Conservation (phyloP, 108 stramenopile genomes). For the Aurantiochytrium sp. region DNA sequence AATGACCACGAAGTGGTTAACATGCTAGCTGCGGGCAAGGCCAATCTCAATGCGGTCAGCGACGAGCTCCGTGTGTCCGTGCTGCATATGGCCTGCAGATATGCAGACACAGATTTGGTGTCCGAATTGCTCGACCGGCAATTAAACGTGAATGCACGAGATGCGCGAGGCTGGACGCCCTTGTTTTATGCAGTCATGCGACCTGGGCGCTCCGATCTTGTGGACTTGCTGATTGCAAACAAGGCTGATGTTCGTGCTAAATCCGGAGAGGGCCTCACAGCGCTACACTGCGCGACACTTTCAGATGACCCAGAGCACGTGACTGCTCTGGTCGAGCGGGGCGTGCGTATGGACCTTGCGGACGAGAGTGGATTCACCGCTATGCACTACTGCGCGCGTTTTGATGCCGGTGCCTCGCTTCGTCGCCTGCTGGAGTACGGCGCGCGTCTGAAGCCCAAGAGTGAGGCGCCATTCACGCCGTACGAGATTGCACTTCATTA, state of each 20-base stretch:
- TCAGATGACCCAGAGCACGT: background rate
- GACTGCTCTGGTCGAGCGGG: background rate
- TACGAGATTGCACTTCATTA: background rate
- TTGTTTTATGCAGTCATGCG: conserved; percentile 2
- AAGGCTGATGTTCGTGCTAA: background rate
- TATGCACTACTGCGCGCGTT: background rate
- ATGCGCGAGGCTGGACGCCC: background rate
- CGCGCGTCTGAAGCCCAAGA: background rate
- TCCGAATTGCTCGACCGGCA: background rate
- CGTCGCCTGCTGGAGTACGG: background rate
- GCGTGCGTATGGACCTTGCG: background rate
- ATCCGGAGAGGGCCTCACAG: background rate
- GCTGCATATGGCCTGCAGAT: background rate
- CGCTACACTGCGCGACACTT: background rate
- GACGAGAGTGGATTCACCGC: background rate
- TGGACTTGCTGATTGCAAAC: background rate
- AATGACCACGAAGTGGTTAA: background rate
- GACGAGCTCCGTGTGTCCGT: background rate
- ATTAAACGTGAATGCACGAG: background rate
- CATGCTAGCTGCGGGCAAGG: background rate
- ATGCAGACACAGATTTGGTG: background rate
- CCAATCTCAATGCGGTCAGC: background rate
- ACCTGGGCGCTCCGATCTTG: background rate
- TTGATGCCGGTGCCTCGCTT: background rate
- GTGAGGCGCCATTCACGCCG: background rate